Percentiles rank a stretch among this genome's conserved stretches.
phyloP scores from a whole-genome alignment of 805 yeast species.

The Spencermartinsiella europaea region DNA sequence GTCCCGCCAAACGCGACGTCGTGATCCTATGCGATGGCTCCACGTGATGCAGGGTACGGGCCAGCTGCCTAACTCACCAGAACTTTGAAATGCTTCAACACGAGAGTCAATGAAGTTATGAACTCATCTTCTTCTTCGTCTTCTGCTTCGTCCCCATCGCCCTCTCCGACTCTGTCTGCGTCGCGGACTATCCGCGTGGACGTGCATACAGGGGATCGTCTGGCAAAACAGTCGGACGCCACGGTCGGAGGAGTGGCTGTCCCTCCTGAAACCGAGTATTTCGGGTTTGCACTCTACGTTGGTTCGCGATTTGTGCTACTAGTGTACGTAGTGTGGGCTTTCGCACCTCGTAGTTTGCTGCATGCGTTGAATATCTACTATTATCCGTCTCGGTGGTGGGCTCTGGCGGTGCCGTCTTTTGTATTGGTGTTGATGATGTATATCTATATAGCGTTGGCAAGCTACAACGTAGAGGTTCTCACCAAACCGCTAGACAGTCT shows the following conservation, averaged over 20 bases:
- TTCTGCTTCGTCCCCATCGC: not conserved
- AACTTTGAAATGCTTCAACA: no score
- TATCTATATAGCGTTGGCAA: slow-evolving; percentile 61
- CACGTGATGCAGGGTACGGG: no score
- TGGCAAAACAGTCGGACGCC: slow-evolving; percentile 34
- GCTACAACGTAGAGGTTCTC: slow-evolving; percentile 71
- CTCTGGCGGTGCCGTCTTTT: slow-evolving; percentile 68
- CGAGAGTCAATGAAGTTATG: no score
- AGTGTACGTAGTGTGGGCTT: slow-evolving; percentile 67
- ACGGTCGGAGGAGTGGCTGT: slow-evolving; percentile 35
- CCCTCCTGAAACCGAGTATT: slow-evolving; percentile 58
- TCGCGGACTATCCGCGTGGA: slow-evolving; percentile 1
- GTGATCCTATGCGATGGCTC: no score
- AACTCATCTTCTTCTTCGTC: not conserved
- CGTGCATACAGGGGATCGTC: slow-evolving; percentile 21
- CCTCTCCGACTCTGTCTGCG: not conserved
- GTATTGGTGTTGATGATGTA: slow-evolving; percentile 67
- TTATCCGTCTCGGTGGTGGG: slow-evolving; percentile 92
- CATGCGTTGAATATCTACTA: slow-evolving; percentile 53
- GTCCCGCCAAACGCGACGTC: no score
- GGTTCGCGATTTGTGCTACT: slow-evolving; percentile 52
- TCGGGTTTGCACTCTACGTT: slow-evolving; percentile 80
- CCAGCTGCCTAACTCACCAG: no score
- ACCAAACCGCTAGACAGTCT: slow-evolving; percentile 56
- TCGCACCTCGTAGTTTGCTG: slow-evolving; percentile 57